Conservation (phyloP, 2,329 filamentous ascomycete genomes). For the Didymella pomorum region DNA sequence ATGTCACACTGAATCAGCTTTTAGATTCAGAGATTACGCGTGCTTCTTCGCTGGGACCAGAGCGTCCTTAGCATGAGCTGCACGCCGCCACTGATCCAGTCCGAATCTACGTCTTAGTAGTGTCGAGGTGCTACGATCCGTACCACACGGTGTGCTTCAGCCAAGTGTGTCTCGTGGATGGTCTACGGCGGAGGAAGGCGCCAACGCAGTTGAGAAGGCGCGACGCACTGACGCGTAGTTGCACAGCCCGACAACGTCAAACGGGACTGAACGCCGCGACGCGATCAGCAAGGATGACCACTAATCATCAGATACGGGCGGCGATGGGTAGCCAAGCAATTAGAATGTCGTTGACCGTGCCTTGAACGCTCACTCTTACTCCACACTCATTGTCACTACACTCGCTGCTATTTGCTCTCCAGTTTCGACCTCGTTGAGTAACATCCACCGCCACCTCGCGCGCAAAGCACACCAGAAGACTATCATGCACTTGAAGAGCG, state of each 20-base stretch:
- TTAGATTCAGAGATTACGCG: too few species aligned
- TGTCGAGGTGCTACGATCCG: background rate
- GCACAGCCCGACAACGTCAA: conserved; percentile 10
- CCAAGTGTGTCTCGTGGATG: background rate
- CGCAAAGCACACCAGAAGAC: too few species aligned
- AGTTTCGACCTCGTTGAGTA: background rate
- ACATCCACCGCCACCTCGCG: too few species aligned
- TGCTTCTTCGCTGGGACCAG: too few species aligned
- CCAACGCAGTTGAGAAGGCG: background rate
- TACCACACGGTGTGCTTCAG: background rate
- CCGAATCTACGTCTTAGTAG: too few species aligned
- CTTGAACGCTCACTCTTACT: background rate
- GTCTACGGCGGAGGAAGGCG: background rate
- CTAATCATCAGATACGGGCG: conserved; percentile 17
- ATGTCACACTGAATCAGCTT: too few species aligned
- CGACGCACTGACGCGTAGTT: conserved; percentile 9
- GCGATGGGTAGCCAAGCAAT: conserved; percentile 10
- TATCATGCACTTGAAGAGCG: conserved; percentile 25
- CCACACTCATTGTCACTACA: background rate
- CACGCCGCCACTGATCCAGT: background rate
- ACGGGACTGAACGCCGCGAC: conserved; percentile 9
- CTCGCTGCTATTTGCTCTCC: background rate
- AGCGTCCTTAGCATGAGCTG: background rate
- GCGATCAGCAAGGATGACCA: conserved; percentile 16
- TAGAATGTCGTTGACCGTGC: background rate